These are phyloP conservation scores for Aureoboletus auriporus DNA, from an alignment of 768 basidiomycete genomes.

Conservation along the genomic window DNA sequence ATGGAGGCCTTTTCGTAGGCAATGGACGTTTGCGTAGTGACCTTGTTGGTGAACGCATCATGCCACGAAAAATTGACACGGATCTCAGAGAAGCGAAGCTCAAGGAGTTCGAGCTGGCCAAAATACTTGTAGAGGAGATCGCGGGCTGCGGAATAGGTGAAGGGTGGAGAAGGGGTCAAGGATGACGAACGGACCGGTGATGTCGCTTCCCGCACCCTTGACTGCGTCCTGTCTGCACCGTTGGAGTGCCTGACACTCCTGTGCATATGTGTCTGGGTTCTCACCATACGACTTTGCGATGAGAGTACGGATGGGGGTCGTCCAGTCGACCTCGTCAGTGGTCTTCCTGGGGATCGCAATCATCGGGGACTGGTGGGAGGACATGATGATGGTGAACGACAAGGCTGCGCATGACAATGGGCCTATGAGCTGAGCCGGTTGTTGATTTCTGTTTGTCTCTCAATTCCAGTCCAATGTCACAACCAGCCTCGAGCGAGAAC, in stretches of 20 bases:
- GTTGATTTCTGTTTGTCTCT: conserved; percentile 24
- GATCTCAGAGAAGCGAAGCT: conserved; percentile 95
- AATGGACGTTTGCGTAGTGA: conserved; percentile 91
- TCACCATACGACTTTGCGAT: conserved; percentile 94
- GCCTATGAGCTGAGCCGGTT: background rate
- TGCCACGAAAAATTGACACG: conserved; percentile 95
- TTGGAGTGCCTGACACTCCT: conserved; percentile 82
- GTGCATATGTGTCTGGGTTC: conserved; percentile 80
- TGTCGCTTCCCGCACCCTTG: conserved; percentile 91
- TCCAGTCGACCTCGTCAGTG: conserved; percentile 98
- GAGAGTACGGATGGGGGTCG: conserved; percentile 75
- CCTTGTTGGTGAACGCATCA: conserved; percentile 94
- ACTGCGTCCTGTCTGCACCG: conserved; percentile 95
- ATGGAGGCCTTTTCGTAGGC: conserved; percentile 98
- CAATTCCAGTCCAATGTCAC: conserved; percentile 39
- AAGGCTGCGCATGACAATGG: background rate
- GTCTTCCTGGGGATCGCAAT: conserved; percentile 90
- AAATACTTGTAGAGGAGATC: conserved; percentile 99
- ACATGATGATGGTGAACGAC: conserved; percentile 39
- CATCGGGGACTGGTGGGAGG: conserved; percentile 82
- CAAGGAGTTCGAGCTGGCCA: conserved; percentile 95
- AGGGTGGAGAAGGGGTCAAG: background rate
- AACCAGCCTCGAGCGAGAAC: conserved; percentile 83
- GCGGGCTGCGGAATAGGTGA: conserved; percentile 47
- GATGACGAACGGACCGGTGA: conserved; percentile 60